A percentile compares a stretch with the other conserved stretches of the same genome.
These are phyloP conservation scores for Discostella pseudostelligera DNA, from an alignment of 108 stramenopile genomes.

Conservation along the genomic window DNA sequence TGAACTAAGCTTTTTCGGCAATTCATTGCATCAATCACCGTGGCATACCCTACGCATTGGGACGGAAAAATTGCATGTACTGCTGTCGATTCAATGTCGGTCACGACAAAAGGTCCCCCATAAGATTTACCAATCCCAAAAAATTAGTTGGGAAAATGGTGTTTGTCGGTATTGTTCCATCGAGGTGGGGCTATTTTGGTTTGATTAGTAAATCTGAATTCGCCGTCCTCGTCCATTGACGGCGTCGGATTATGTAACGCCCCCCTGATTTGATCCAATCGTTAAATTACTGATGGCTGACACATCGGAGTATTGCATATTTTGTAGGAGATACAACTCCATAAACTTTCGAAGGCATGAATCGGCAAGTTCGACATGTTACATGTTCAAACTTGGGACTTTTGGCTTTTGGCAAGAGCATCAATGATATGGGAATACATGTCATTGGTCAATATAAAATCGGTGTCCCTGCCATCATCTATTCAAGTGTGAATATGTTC, in stretches of 20 bases:
- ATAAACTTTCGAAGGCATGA: conserved; percentile 27
- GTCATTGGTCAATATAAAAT: conserved; percentile 17
- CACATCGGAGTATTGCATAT: not conserved
- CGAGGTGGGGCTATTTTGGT: no score
- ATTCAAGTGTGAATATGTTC: conserved; percentile 16
- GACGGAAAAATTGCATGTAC: conserved; percentile 6
- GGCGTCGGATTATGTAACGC: not conserved
- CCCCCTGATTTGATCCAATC: not conserved
- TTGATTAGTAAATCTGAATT: no score
- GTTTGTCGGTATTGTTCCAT: conserved; percentile 27
- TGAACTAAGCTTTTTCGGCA: no score
- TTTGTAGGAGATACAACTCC: conserved; percentile 10
- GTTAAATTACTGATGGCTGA: not conserved
- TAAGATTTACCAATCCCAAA: conserved; percentile 27
- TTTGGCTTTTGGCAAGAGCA: conserved; percentile 32
- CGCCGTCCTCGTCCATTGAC: no score
- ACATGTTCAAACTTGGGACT: conserved; percentile 27
- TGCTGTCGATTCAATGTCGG: not conserved
- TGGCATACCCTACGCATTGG: conserved; percentile 41
- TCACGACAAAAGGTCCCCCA: conserved; percentile 19
- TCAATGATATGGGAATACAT: conserved; percentile 45
- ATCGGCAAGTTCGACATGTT: conserved; percentile 31
- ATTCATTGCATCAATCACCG: conserved; percentile 37
- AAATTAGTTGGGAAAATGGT: conserved; percentile 40
- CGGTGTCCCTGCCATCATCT: not conserved